Evolutionary conservation across 148 eudicot genomes (phyloP).

Genomic region (Bassia scoparia): DNA sequence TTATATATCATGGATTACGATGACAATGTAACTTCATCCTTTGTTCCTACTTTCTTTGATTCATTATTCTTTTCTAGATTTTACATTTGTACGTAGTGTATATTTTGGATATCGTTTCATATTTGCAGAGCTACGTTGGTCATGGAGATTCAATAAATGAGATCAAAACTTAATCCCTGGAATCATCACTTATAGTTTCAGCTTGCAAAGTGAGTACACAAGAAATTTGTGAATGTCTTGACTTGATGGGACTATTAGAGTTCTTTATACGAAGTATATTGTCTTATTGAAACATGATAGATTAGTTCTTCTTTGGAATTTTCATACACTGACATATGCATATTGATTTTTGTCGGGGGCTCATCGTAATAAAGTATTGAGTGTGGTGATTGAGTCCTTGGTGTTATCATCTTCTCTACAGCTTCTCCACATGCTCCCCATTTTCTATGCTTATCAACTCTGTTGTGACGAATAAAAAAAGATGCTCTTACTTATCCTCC

Average conservation of each 20-base stretch:
- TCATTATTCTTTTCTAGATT: too few species aligned
- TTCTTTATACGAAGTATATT: constrained; percentile 19
- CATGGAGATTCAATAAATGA: constrained; percentile 99
- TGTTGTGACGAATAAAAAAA: neutral
- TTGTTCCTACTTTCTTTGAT: too few species aligned
- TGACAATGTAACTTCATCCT: too few species aligned
- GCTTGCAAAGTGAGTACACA: constrained; percentile 82
- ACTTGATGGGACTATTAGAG: constrained; percentile 11
- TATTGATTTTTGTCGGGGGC: constrained; percentile 97
- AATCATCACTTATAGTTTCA: constrained; percentile 80
- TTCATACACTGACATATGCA: constrained; percentile 91
- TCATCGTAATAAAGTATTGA: constrained; percentile 95
- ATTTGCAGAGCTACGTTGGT: constrained; percentile 81
- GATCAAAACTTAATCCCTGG: constrained; percentile 79
- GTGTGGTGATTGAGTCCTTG: constrained; percentile 72
- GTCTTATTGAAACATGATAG: constrained; percentile 61
- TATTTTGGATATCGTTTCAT: too few species aligned
- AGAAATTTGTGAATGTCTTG: neutral
- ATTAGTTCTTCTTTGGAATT: constrained; percentile 97
- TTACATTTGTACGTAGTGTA: too few species aligned
- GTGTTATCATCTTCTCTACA: constrained; percentile 2
- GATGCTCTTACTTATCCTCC: neutral
- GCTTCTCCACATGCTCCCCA: neutral
- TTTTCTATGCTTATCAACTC: constrained; percentile 1
- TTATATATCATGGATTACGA: too few species aligned